Conservation (phyloP, 768 basidiomycete species). For the Obba rivulosa region DNA sequence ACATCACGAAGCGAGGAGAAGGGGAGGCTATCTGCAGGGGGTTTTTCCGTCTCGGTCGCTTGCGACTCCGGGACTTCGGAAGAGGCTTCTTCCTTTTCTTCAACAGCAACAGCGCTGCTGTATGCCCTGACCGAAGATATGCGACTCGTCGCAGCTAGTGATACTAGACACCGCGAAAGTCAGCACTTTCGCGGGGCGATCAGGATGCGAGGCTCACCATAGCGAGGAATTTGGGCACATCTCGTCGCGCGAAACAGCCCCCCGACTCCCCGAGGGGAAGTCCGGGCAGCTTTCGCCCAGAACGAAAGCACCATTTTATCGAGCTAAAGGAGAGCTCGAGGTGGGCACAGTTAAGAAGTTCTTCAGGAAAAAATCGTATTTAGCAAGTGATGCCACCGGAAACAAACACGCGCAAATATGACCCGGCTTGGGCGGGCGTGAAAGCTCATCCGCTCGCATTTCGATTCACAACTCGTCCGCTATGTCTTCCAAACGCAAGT, state of each 20-base stretch:
- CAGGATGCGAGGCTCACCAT: too few relatives aligned
- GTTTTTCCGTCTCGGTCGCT: neutral
- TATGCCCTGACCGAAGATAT: too few relatives aligned
- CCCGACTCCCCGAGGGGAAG: neutral
- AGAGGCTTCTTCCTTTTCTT: neutral
- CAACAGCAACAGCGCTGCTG: neutral
- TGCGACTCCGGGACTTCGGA: neutral
- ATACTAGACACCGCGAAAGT: neutral
- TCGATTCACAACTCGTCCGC: neutral
- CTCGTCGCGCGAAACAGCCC: neutral
- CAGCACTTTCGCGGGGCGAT: neutral
- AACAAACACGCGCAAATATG: slow-evolving; percentile 7
- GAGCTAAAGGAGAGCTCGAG: slow-evolving; percentile 4
- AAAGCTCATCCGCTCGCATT: neutral
- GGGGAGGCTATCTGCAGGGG: slow-evolving; percentile 10
- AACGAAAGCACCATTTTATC: slow-evolving; percentile 4
- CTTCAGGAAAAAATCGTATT: slow-evolving; percentile 3
- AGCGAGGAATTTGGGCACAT: slow-evolving; percentile 2
- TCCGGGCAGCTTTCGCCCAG: slow-evolving; percentile 2
- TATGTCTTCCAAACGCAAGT: slow-evolving; percentile 77
- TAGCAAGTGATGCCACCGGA: neutral
- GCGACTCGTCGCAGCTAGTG: neutral
- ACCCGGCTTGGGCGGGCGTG: neutral
- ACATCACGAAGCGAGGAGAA: slow-evolving; percentile 34
- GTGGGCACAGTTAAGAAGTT: neutral